Evolutionary conservation across 805 yeast genomes (phyloP).

Genomic region (Nakazawaea wyomingensis): DNA sequence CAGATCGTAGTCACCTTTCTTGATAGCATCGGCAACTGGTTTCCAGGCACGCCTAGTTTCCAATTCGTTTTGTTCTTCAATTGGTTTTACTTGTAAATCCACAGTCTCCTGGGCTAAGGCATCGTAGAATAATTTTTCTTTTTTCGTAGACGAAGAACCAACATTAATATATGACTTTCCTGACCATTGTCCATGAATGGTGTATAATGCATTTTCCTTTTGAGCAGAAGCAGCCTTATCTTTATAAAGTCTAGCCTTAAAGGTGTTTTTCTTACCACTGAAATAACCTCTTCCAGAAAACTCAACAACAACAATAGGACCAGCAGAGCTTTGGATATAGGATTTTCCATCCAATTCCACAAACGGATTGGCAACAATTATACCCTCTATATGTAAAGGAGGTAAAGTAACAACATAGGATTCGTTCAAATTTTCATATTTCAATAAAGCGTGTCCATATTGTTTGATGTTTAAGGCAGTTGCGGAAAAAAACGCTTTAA

Average conservation of each 20-base stretch:
- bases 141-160: slow-evolving; percentile 43
- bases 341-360: slow-evolving; percentile 90
- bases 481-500: slow-evolving; percentile 77
- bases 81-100: slow-evolving; percentile 68
- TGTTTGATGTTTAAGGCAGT: slow-evolving; percentile 82
- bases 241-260: slow-evolving; percentile 76
- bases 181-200: slow-evolving; percentile 92
- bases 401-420: slow-evolving; percentile 82
- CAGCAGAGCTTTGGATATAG: slow-evolving; percentile 77
- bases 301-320: slow-evolving; percentile 68
- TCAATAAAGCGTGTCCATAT: slow-evolving; percentile 82
- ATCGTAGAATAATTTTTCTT: slow-evolving; percentile 57
- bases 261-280: slow-evolving; percentile 88
- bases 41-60: slow-evolving; percentile 90
- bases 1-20: slow-evolving; percentile 64
- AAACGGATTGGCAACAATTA: slow-evolving; percentile 85
- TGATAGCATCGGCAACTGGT: slow-evolving; percentile 84
- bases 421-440: slow-evolving; percentile 58
- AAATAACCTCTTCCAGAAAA: slow-evolving; percentile 93
- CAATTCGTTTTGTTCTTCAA: slow-evolving; percentile 70
- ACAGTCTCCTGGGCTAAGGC: slow-evolving; percentile 47
- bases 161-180: slow-evolving; percentile 60
- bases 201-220: slow-evolving; percentile 64
- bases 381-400: slow-evolving; percentile 91
- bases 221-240: slow-evolving; percentile 41